Conservation (phyloP, 2,329 filamentous ascomycete species). For the Monilinia fructicola region DNA sequence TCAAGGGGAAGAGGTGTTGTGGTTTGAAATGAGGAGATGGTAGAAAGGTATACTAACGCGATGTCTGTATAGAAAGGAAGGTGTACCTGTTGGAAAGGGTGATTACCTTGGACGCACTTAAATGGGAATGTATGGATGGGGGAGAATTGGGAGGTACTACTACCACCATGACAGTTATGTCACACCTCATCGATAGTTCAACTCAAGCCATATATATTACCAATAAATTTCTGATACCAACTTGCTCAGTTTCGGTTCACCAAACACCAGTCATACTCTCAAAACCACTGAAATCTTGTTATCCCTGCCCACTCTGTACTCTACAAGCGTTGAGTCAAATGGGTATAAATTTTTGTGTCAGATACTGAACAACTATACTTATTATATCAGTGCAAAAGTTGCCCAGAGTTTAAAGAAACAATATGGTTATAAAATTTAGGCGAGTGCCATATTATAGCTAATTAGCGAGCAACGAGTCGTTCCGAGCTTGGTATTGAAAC, state of each 20-base stretch:
- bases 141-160: background rate
- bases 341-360: no score
- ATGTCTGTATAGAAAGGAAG: slow-evolving; percentile 37
- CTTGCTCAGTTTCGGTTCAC: background rate
- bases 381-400: background rate
- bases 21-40: no score
- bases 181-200: background rate
- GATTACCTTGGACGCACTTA: slow-evolving; percentile 48
- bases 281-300: no score
- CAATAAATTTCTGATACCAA: no score
- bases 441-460: background rate
- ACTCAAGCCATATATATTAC: background rate
- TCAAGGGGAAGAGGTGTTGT: background rate
- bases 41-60: background rate
- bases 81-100: slow-evolving; percentile 60
- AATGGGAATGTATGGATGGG: background rate
- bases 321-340: no score
- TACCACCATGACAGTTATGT: background rate
- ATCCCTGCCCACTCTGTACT: no score
- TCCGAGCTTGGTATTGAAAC: no score
- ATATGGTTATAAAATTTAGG: background rate
- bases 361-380: no score
- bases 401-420: background rate
- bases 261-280: background rate
- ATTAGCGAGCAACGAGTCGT: no score